phyloP scores from a whole-genome alignment of 2,329 filamentous ascomycete species.

The Phialemonium atrogriseum region DNA sequence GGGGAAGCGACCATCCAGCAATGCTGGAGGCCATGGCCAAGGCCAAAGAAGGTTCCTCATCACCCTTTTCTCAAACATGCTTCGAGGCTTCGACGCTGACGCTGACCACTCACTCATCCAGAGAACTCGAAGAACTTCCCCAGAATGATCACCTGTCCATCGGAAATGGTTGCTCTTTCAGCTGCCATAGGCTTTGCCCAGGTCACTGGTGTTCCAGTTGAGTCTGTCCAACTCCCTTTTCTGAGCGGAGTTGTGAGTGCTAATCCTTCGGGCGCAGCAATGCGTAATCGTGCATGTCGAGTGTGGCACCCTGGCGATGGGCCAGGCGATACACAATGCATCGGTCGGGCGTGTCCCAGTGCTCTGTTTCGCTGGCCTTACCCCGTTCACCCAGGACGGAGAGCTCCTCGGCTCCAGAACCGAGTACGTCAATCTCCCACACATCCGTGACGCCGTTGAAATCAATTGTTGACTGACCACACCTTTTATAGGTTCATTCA shows the following conservation, averaged over 20 bases:
- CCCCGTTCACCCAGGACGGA: conserved; percentile 63
- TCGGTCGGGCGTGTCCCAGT: conserved; percentile 61
- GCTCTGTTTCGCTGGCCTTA: conserved; percentile 67
- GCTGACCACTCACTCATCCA: neutral
- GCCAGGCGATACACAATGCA: conserved; percentile 67
- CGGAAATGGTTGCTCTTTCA: conserved; percentile 64
- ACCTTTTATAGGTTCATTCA: conserved; percentile 48
- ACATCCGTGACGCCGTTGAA: too few relatives aligned
- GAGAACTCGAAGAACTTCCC: too few relatives aligned
- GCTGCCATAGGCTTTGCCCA: conserved; percentile 70
- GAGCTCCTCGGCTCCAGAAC: conserved; percentile 62
- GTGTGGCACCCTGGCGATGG: conserved; percentile 68
- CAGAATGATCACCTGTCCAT: conserved; percentile 54
- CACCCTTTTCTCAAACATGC: too few relatives aligned
- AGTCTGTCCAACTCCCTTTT: too few relatives aligned
- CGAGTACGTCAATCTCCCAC: too few relatives aligned
- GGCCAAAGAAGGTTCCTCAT: conserved; percentile 54
- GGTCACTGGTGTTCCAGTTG: conserved; percentile 53
- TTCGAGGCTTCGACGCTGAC: too few relatives aligned
- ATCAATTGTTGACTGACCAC: neutral
- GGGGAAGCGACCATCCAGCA: conserved; percentile 56
- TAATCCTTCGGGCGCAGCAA: too few relatives aligned
- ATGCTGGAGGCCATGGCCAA: conserved; percentile 69
- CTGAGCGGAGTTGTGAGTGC: too few relatives aligned
- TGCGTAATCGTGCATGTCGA: conserved; percentile 68